phyloP scores from a whole-genome alignment of 2,329 filamentous ascomycete genomes.

The Fusarium xylarioides region DNA sequence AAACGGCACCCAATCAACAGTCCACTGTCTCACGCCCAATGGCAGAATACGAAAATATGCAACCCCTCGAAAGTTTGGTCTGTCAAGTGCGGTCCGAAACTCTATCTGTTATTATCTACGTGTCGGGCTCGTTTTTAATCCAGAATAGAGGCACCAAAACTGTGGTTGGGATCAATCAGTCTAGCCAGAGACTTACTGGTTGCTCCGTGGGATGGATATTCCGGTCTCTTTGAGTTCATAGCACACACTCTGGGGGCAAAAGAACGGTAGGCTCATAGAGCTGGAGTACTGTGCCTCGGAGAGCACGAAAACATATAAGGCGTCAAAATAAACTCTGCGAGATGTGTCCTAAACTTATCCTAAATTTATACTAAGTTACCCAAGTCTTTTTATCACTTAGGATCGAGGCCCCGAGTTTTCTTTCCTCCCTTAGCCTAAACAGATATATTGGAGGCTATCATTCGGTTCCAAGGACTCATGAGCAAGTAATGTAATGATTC shows the following conservation, averaged over 20 bases:
- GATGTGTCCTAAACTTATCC: too few species aligned
- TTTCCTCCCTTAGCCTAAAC: too few species aligned
- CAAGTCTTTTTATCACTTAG: too few species aligned
- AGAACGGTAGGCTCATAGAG: too few species aligned
- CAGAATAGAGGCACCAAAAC: too few species aligned
- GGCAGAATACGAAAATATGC: neutral
- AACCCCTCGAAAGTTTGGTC: neutral
- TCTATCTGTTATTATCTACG: neutral
- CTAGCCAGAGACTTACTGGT: too few species aligned
- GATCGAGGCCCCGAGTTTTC: too few species aligned
- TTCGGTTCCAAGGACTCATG: slow-evolving; percentile 75
- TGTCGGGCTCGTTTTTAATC: neutral
- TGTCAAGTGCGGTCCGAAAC: neutral
- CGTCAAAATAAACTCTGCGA: too few species aligned
- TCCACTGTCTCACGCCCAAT: too few species aligned
- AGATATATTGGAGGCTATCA: slow-evolving; percentile 78
- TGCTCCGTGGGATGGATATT: neutral
- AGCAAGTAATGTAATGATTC: slow-evolving; percentile 71
- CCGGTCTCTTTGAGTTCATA: neutral
- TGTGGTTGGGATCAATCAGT: neutral
- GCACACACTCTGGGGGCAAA: neutral
- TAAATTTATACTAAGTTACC: too few species aligned
- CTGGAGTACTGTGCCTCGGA: neutral
- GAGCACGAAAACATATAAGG: too few species aligned
- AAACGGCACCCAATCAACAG: neutral